A percentile compares a stretch with the other conserved stretches of the same genome.
Evolutionary conservation across 129 eudicot species (phyloP).

Genomic region (Ambrosia artemisiifolia): DNA sequence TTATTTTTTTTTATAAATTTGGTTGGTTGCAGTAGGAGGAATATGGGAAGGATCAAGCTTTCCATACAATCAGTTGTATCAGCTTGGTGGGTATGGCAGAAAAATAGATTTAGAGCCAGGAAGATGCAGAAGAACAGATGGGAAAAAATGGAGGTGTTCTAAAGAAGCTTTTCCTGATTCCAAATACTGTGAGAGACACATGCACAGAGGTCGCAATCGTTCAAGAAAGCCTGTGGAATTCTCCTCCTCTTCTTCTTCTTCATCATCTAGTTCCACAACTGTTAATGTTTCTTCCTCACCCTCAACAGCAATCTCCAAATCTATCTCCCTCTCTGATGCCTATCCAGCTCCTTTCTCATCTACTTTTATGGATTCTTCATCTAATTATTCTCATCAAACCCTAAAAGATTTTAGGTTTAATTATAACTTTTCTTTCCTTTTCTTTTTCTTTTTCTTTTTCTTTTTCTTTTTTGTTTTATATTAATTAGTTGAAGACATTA

Average conservation of each 20-base stretch:
- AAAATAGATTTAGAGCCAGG: constrained; percentile 60
- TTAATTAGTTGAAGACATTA: not conserved
- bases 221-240: constrained; percentile 64
- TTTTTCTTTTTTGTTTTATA: not conserved
- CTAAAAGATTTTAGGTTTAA: constrained; percentile 33
- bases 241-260: constrained; percentile 15
- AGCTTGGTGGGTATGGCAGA: constrained; percentile 37
- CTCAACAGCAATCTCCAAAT: constrained; percentile 22
- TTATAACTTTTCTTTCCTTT: not conserved
- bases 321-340: constrained; percentile 18
- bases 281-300: constrained; percentile 22
- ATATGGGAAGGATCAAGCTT: constrained; percentile 41
- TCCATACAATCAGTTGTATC: constrained; percentile 33
- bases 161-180: constrained; percentile 59
- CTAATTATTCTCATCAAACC: constrained; percentile 23
- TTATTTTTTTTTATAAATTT: too few species aligned
- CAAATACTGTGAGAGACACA: constrained; percentile 62
- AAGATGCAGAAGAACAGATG: constrained; percentile 75
- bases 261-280: constrained; percentile 12
- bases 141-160: constrained; percentile 74
- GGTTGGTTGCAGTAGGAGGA: constrained; percentile 34
- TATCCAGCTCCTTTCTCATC: constrained; percentile 18
- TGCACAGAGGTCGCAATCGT: constrained; percentile 57
- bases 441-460: too few species aligned
- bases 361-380: constrained; percentile 18